phyloP scores from a whole-genome alignment of 805 yeast species.

The Yamadazyma olivae region DNA sequence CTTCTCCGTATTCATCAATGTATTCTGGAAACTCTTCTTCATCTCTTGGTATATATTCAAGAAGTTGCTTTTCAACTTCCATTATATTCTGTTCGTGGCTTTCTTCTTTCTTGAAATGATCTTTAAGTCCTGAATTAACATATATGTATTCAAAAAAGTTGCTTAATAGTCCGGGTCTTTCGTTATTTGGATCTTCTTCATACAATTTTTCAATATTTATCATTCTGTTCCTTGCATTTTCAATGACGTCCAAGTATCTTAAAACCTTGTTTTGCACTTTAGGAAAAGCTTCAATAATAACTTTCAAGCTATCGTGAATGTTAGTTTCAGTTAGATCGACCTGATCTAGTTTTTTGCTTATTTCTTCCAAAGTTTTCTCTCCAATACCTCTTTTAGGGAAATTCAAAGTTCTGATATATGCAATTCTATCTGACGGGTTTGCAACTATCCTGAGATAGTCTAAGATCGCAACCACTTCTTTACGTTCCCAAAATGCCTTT shows the following conservation, averaged over 20 bases:
- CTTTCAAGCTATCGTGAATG: conserved; percentile 12
- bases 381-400: conserved; percentile 73
- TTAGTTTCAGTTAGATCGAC: conserved; percentile 8
- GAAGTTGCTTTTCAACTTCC: conserved; percentile 38
- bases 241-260: conserved; percentile 25
- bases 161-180: not conserved
- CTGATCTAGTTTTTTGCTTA: conserved; percentile 12
- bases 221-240: conserved; percentile 14
- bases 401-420: conserved; percentile 55
- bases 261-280: not conserved
- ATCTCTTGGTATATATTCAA: conserved; percentile 30
- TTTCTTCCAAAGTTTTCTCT: conserved; percentile 38
- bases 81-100: conserved; percentile 32
- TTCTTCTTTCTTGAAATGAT: conserved; percentile 24
- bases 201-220: conserved; percentile 7
- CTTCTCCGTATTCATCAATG: conserved; percentile 3
- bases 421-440: conserved; percentile 56
- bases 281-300: not conserved
- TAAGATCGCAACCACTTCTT: conserved; percentile 60
- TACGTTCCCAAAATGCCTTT: conserved; percentile 73
- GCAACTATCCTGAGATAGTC: conserved; percentile 64
- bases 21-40: conserved; percentile 18
- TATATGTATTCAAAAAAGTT: conserved; percentile 15
- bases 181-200: not conserved
- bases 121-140: conserved; percentile 24